Evolutionary conservation across 176 grass and related monocot species (phyloP).

Genomic region (Eragrostis nindensis): DNA sequence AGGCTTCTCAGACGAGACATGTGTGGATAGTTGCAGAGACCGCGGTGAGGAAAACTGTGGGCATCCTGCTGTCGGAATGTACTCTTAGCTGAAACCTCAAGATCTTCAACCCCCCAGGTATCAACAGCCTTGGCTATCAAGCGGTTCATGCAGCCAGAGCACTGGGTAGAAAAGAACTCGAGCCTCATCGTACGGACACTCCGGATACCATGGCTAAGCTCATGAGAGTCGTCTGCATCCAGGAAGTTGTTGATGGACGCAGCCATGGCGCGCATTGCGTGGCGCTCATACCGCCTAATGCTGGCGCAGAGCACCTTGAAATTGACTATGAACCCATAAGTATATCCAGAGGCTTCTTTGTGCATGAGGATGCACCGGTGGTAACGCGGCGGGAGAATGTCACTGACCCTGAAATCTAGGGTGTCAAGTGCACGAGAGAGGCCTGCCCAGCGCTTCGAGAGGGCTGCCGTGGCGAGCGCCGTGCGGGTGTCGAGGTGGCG

Average conservation of each 20-base stretch:
- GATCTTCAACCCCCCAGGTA: constrained; percentile 12
- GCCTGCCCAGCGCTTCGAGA: constrained; percentile 28
- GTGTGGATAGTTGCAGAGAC: constrained; percentile 18
- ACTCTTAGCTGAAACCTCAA: constrained; percentile 16
- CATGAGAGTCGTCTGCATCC: background rate
- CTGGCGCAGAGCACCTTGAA: background rate
- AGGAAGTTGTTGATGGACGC: background rate
- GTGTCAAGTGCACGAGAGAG: background rate
- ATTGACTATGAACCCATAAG: background rate
- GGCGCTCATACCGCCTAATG: background rate
- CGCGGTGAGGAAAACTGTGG: constrained; percentile 26
- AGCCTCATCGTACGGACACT: background rate
- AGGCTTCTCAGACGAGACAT: constrained; percentile 26
- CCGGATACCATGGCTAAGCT: background rate
- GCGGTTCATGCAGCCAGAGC: background rate
- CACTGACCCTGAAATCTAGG: constrained; percentile 19
- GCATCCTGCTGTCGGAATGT: background rate
- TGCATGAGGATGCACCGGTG: background rate
- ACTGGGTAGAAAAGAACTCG: background rate
- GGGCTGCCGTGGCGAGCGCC: background rate
- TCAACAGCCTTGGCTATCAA: constrained; percentile 21
- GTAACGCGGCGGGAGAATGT: constrained; percentile 20
- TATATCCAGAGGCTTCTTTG: fast-evolving
- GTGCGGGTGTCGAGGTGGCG: constrained; percentile 6
- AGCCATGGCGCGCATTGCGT: constrained; percentile 11